phyloP scores from a whole-genome alignment of 352 stramenopile genomes.

The Thalassiosira delicatula region DNA sequence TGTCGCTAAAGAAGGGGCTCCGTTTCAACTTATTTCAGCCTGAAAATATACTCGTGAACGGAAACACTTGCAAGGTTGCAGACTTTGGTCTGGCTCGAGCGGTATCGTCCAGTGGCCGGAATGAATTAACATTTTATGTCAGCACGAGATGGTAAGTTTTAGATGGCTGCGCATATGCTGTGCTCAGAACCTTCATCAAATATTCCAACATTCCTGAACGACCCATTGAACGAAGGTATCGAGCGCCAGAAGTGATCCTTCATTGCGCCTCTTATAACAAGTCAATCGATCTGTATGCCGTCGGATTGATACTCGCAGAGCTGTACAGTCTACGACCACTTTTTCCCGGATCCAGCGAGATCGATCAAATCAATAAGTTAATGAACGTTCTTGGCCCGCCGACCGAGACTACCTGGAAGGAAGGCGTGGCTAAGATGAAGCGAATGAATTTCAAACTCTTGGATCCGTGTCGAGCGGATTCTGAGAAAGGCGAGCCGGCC shows the following conservation, averaged over 20 bases:
- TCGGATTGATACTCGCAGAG: constrained; percentile 98
- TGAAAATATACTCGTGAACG: constrained; percentile 96
- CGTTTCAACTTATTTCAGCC: constrained; percentile 75
- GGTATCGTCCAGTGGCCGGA: constrained; percentile 81
- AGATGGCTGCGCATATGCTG: too few relatives aligned
- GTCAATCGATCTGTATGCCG: constrained; percentile 96
- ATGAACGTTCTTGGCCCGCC: constrained; percentile 81
- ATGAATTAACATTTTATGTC: constrained; percentile 97
- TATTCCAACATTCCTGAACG: too few relatives aligned
- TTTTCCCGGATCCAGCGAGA: constrained; percentile 96
- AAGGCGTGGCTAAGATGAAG: constrained; percentile 91
- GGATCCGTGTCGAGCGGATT: not conserved
- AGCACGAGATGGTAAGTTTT: constrained; percentile 97
- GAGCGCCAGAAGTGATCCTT: constrained; percentile 96
- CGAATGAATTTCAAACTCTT: constrained; percentile 85
- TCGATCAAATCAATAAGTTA: constrained; percentile 96
- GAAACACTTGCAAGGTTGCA: constrained; percentile 95
- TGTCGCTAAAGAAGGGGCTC: not conserved
- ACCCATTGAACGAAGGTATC: too few relatives aligned
- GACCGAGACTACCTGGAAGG: constrained; percentile 88
- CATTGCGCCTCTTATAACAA: constrained; percentile 94
- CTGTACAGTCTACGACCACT: constrained; percentile 94
- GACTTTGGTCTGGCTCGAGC: constrained; percentile 98
- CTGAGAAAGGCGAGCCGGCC: constrained; percentile 2
- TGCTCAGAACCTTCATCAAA: too few relatives aligned